Evolutionary conservation across 1,139 yeast genomes (phyloP).

Genomic region (Hanseniaspora sp.): DNA sequence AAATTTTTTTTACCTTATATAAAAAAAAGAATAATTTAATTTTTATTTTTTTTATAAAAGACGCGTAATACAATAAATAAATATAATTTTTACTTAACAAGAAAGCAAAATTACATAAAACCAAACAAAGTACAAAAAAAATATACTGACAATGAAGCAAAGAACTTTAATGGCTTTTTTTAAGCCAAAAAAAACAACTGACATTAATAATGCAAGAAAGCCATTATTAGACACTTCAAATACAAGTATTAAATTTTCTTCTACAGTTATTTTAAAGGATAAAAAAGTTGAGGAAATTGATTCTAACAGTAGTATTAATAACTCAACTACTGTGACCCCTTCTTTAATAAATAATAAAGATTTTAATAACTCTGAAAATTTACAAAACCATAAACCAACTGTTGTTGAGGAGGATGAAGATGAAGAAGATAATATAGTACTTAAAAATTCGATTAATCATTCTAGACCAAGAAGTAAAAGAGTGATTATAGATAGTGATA

Average conservation of each 20-base stretch:
- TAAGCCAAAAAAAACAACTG: constrained; percentile 23
- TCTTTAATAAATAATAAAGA: background rate
- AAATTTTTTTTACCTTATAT: no score
- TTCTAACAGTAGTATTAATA: background rate
- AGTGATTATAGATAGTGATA: background rate
- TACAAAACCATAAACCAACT: background rate
- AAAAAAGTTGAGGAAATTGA: background rate
- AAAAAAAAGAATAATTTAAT: no score
- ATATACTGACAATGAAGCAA: constrained; percentile 40
- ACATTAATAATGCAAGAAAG: background rate
- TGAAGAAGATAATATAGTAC: background rate
- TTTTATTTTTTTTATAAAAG: no score
- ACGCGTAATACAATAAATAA: no score
- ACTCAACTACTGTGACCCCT: background rate
- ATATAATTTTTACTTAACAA: background rate
- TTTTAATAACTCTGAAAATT: background rate
- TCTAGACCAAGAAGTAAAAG: background rate
- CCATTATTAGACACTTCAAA: background rate
- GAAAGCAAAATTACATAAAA: constrained; percentile 17
- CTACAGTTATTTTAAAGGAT: background rate
- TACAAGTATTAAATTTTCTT: constrained; percentile 6
- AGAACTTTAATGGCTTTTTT: constrained; percentile 49
- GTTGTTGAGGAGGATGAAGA: background rate
- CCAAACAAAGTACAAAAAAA: constrained; percentile 22
- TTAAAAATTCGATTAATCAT: background rate